phyloP scores from a whole-genome alignment of 169 alveolate genomes.

The Plasmodium ovale region DNA sequence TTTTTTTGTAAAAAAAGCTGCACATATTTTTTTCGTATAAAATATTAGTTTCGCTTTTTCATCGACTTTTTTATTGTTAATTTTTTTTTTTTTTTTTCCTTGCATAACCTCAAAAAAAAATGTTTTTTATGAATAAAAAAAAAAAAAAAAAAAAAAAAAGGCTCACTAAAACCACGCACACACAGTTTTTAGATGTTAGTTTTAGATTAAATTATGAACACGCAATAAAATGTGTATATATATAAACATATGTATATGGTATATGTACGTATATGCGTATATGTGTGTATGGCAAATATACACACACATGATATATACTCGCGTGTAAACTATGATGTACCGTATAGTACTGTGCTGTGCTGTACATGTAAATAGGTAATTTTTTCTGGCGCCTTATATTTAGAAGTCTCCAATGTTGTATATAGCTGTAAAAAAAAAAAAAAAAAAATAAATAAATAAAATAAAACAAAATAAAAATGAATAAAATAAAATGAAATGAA shows the following conservation, averaged over 20 bases:
- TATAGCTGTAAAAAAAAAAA: slow-evolving; percentile 43
- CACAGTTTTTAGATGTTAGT: slow-evolving; percentile 2
- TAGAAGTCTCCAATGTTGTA: slow-evolving; percentile 27
- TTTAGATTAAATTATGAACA: slow-evolving; percentile 15
- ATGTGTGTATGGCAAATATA: background rate
- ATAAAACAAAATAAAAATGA: slow-evolving; percentile 1
- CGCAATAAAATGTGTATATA: background rate
- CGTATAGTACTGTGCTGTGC: too few species aligned
- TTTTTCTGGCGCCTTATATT: slow-evolving; percentile 11
- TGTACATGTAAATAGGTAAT: background rate
- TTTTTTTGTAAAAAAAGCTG: slow-evolving; percentile 12
- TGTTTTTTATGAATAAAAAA: background rate
- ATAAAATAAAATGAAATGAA: too few species aligned
- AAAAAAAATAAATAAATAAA: slow-evolving; percentile 24
- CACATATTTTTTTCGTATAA: slow-evolving; percentile 14
- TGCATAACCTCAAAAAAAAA: too few species aligned
- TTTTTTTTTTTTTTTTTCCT: slow-evolving; percentile 7
- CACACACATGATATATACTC: too few species aligned
- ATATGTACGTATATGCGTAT: background rate
- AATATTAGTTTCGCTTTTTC: slow-evolving; percentile 6
- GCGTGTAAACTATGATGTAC: too few species aligned
- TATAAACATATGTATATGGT: background rate
- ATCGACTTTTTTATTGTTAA: slow-evolving; percentile 1
- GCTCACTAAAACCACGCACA: slow-evolving; percentile 43
- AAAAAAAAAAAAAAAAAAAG: background rate